Conservation (phyloP, 164 flowering plant species). For the Kalanchoe fedtschenkoi region DNA sequence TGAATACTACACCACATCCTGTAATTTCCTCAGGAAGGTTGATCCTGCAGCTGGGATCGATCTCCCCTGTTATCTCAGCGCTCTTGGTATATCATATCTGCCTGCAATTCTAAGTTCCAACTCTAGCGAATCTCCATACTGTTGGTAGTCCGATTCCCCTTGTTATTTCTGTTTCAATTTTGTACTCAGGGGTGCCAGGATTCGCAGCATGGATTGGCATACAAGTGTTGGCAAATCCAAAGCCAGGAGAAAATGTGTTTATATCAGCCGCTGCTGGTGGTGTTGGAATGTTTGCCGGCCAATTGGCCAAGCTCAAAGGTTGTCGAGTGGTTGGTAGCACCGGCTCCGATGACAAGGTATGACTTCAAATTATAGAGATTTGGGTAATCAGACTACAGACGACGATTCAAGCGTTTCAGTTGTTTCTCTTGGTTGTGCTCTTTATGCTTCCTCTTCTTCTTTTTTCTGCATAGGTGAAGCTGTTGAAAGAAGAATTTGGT, state of each 20-base stretch:
- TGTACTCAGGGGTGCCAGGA: conserved; percentile 27
- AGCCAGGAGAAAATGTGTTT: conserved; percentile 29
- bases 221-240: conserved; percentile 20
- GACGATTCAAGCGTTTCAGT: too few relatives aligned
- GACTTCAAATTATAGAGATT: too few relatives aligned
- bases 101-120: background rate
- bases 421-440: background rate
- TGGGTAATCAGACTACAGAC: too few relatives aligned
- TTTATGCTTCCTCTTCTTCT: background rate
- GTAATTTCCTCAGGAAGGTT: conserved; percentile 17
- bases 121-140: too few relatives aligned
- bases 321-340: conserved; percentile 39
- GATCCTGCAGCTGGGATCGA: conserved; percentile 20
- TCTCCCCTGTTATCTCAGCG: conserved; percentile 21
- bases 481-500: conserved; percentile 38
- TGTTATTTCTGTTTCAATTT: background rate
- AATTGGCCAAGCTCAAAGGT: conserved; percentile 38
- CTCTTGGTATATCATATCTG: conserved; percentile 20
- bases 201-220: conserved; percentile 44
- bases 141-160: background rate
- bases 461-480: conserved; percentile 18
- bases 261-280: conserved; percentile 46
- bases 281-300: conserved; percentile 41
- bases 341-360: conserved; percentile 47
- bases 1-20: conserved; percentile 18